phyloP scores from a whole-genome alignment of 805 yeast genomes.

The Candida chauliodis region DNA sequence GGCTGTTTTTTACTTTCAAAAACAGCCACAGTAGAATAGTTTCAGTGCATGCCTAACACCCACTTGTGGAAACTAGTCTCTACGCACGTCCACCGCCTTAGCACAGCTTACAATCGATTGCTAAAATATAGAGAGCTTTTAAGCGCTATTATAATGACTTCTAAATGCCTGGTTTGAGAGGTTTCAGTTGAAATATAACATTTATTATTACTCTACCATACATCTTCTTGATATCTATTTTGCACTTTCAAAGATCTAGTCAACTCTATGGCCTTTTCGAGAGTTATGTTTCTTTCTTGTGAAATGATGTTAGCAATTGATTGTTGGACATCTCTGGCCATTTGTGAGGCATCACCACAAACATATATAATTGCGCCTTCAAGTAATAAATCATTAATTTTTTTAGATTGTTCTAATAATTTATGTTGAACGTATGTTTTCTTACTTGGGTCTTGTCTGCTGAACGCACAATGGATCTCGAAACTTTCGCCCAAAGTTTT shows the following conservation, averaged over 20 bases:
- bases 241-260: conserved; percentile 76
- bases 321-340: conserved; percentile 91
- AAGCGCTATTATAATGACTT: no score
- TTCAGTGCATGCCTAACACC: no score
- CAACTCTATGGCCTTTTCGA: conserved; percentile 69
- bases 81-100: no score
- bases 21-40: no score
- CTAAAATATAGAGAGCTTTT: no score
- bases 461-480: conserved; percentile 78
- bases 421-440: conserved; percentile 85
- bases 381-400: conserved; percentile 52
- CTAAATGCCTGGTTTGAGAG: no score
- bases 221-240: conserved; percentile 95
- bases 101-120: no score
- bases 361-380: conserved; percentile 87
- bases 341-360: conserved; percentile 93
- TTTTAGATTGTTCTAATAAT: conserved; percentile 49
- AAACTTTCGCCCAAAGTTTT: conserved; percentile 58
- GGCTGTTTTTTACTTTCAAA: no score
- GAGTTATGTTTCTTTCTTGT: conserved; percentile 57
- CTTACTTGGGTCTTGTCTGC: conserved; percentile 58
- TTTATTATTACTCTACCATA: no score
- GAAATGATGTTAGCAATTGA: conserved; percentile 63
- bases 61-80: no score
- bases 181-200: no score